Evolutionary conservation across 306 rosid genomes (phyloP), one percentile per base, ranked within the genome.

Genomic region (Vachellia pachyceras): DNA sequence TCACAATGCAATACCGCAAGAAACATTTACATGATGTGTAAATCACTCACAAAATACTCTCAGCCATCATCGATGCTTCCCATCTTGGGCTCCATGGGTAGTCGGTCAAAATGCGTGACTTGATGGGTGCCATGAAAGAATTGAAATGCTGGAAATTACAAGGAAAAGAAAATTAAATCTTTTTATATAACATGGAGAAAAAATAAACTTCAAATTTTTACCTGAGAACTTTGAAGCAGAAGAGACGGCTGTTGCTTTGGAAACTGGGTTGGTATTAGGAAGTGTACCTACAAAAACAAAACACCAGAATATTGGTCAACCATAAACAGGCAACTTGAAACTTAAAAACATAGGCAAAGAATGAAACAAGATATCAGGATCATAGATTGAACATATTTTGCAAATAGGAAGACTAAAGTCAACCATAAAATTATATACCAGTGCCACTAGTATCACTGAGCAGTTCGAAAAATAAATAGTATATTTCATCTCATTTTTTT

Each of bases 191-290:
- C 58, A 12, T 15, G 45, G 33, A 60, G 44, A 29, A 39, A 63
- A 23, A 40, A 5, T 47, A 70, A 70, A 35, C 67, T 60, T 60
- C 40, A 40, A 3, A 82, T 37, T 35, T 73, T 81, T 86, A 90
- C 98, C 98, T 96, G 99, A 63, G 94, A 96, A 87, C 99, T 96
- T 76, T 92, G 98, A 91, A 96, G 97, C 81, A 87, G 79, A 80
- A 96, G 69, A 83, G 80, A 37, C 0, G 99, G 99, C 77, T 83
- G 98, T 50, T 89, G 93, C 92, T 91, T 96, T 47, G 99, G 99
- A 88, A 96, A 96, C 88, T 96, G 99, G 71, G 90, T 80, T 72
- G 98, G 80, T 81, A 96, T 86, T 18, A 42, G 18, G 1, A 90
- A 36, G 84, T 96, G 99, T 65, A 89, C 94, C 99, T 96, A 84